Conservation (phyloP, 106 monocot species). For the Dactylorhiza incarnata region DNA sequence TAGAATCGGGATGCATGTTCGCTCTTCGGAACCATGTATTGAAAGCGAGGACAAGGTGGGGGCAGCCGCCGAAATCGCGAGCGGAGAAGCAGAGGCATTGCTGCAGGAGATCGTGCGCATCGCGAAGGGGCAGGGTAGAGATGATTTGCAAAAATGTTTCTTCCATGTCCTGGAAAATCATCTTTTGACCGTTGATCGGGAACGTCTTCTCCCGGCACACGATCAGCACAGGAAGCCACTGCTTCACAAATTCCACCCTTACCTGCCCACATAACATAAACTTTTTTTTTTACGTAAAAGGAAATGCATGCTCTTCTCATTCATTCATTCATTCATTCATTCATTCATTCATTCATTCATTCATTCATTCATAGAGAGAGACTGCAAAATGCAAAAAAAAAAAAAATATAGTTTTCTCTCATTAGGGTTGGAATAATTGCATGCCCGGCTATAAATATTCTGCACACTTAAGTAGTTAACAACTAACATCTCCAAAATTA, state of each 20-base stretch:
- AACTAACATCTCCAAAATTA: too few species aligned
- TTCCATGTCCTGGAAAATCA: slow-evolving; percentile 68
- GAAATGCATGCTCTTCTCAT: not conserved
- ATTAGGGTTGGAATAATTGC: not conserved
- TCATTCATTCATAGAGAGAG: not conserved
- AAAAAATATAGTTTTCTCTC: not conserved
- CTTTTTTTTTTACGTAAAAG: not conserved
- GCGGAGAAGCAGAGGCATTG: slow-evolving; percentile 91
- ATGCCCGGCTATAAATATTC: not conserved
- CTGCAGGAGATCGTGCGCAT: slow-evolving; percentile 68
- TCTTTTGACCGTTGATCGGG: slow-evolving; percentile 25
- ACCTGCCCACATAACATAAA: slow-evolving; percentile 37
- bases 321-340: not conserved
- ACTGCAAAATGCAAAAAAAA: not conserved
- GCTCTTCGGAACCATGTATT: slow-evolving; percentile 87
- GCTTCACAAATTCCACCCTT: slow-evolving; percentile 70
- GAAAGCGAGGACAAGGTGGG: slow-evolving; percentile 71
- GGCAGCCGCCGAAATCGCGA: slow-evolving; percentile 63
- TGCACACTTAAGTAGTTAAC: too few species aligned
- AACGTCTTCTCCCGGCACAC: slow-evolving; percentile 65
- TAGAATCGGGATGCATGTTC: slow-evolving; percentile 27
- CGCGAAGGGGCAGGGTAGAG: slow-evolving; percentile 71
- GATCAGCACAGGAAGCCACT: slow-evolving; percentile 91
- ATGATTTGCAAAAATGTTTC: slow-evolving; percentile 86
- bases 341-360: too few species aligned